Conservation (phyloP, 768 basidiomycete genomes). For the Auriculariales sp. region DNA sequence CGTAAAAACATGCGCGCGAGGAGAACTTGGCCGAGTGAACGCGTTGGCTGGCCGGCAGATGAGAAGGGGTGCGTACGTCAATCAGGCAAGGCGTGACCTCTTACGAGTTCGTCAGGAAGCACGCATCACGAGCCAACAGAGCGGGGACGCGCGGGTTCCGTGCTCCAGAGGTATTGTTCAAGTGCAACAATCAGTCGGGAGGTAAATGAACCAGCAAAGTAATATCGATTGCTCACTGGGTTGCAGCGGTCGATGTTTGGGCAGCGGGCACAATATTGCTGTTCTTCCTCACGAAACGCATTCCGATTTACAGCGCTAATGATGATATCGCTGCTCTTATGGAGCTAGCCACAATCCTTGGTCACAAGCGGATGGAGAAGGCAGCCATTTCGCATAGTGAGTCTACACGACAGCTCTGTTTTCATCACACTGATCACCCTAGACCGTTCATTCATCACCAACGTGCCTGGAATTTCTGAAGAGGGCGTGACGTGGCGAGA, state of each 20-base stretch:
- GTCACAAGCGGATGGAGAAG: conserved; percentile 68
- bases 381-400: conserved; percentile 80
- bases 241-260: conserved; percentile 89
- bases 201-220: conserved; percentile 50
- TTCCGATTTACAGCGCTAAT: conserved; percentile 85
- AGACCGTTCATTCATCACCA: conserved; percentile 85
- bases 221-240: conserved; percentile 3
- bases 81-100: too few relatives aligned
- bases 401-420: conserved; percentile 15
- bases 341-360: conserved; percentile 84
- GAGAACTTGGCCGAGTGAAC: conserved; percentile 40
- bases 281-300: conserved; percentile 83
- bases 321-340: conserved; percentile 92
- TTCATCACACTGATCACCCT: too few relatives aligned
- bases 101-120: conserved; percentile 35
- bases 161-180: conserved; percentile 89
- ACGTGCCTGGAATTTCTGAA: conserved; percentile 61
- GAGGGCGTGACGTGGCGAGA: conserved; percentile 56
- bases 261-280: conserved; percentile 83
- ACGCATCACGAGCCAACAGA: conserved; percentile 85
- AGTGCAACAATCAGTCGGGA: conserved; percentile 85
- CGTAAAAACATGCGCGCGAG: conserved; percentile 23
- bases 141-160: conserved; percentile 95
- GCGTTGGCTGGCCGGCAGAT: conserved; percentile 64
- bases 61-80: conserved; percentile 41